Base-by-base conservation (phyloP, 805 yeast genomes). In the Metschnikowia proteae region DNA sequence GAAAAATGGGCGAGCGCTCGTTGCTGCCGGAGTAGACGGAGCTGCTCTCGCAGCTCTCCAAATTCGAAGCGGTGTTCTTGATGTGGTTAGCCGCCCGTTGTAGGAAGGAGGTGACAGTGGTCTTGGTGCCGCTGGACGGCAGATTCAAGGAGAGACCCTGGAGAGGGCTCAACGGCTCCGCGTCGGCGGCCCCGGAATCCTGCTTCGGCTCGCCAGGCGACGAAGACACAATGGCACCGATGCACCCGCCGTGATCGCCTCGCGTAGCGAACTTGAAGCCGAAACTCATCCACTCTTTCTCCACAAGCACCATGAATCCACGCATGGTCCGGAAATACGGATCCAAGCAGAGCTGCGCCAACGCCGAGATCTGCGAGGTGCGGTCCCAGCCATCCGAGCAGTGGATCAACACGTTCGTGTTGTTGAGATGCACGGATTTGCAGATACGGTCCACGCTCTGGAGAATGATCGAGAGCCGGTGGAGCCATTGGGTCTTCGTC, bases 361-460 rank as follows among this genome's bases (percentile, higher is more conserved):
- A 69, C 2, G 96, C 84, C 5, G 90, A 78, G 1, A 91, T 80
- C 62, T 94, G 98, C 0, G 97, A 82, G 0, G 99, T 94, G 49
- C 99, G 74, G 63, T 94, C 99, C 99, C 99, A 94, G 1, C 99
- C 99, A 70, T 94, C 99, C 0, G 97, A 89, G 64, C 99, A 94
- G 69, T 94, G 99, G 5, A 94, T 78, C 7, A 94, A 63, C 3
- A 92, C 76, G 63, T 92, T 95, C 17, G 94, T 86, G 53, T 83
- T 81, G 64, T 89, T 88, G 57, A 84, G 80, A 46, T 88, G 87
- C 23, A 94, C 77, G n/a, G 92, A 86, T 60, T 88, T 85, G 26
- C 86, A 81, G 41, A 94, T 79, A 32, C 86, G 76, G 48, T 87
- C 91, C 0, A 90, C 85, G 0, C 95, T 84, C 42, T 82, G 82